A percentile compares a stretch with the other conserved stretches of the same genome.
Evolutionary conservation across 345 rosid genomes (phyloP).

Genomic region (Physaria fendleri): DNA sequence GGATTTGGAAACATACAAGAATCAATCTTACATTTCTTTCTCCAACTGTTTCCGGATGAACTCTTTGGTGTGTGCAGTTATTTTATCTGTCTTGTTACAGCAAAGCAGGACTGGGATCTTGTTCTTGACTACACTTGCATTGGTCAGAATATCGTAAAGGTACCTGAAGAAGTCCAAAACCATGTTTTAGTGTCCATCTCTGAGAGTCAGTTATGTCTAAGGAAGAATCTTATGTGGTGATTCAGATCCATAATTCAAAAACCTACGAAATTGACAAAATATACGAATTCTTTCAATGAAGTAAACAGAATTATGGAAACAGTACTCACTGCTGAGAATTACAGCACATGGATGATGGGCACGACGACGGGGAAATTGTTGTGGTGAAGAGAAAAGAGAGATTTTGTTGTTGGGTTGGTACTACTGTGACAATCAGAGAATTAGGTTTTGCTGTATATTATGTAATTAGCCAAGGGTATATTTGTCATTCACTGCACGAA

Average conservation of each 20-base stretch:
- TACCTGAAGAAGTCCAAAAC: constrained; percentile 41
- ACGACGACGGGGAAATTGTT: not conserved
- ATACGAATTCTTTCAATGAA: too few relatives aligned
- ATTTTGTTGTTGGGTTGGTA: not conserved
- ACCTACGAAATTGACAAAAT: too few relatives aligned
- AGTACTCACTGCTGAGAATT: constrained; percentile 4
- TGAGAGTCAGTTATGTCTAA: not conserved
- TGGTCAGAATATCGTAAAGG: constrained; percentile 82
- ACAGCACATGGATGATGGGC: not conserved
- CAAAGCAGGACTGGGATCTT: constrained; percentile 72
- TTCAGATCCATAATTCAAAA: constrained; percentile 23
- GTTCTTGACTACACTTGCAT: constrained; percentile 62
- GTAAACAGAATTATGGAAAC: not conserved
- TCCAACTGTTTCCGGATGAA: constrained; percentile 85
- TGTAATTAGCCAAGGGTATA: not conserved
- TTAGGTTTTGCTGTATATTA: constrained; percentile 3
- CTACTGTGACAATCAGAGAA: not conserved
- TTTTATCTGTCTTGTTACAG: constrained; percentile 91
- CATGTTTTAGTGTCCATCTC: not conserved
- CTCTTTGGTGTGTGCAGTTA: constrained; percentile 90
- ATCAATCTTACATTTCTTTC: constrained; percentile 73
- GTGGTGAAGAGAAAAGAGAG: not conserved
- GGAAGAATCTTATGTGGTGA: not conserved
- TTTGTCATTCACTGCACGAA: not conserved
- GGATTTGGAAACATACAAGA: not conserved